Percentiles rank a stretch among this genome's conserved stretches.
These are phyloP conservation scores for Hyparrhenia diplandra DNA, from an alignment of 176 grass and related monocot species.

Conservation along the genomic window DNA sequence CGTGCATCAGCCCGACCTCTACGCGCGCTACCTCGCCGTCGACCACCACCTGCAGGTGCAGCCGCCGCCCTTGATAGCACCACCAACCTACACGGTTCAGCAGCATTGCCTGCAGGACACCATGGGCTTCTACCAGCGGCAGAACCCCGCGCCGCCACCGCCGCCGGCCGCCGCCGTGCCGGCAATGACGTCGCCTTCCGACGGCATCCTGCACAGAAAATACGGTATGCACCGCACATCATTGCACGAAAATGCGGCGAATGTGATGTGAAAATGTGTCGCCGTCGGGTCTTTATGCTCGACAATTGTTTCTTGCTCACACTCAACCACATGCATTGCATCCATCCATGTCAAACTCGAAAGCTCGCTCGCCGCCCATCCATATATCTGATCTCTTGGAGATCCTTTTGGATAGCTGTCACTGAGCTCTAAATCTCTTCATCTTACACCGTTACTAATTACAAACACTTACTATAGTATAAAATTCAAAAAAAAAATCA, in stretches of 20 bases:
- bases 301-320: background rate
- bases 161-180: too few relatives aligned
- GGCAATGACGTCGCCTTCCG: background rate
- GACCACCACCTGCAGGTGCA: conserved; percentile 41
- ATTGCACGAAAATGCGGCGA: background rate
- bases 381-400: background rate
- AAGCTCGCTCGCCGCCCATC: background rate
- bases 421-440: background rate
- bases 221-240: conserved; percentile 13
- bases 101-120: conserved; percentile 41
- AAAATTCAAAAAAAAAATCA: too few relatives aligned
- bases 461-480: too few relatives aligned
- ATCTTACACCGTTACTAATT: too few relatives aligned
- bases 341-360: conserved; percentile 6
- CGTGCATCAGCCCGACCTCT: conserved; percentile 28
- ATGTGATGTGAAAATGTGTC: background rate
- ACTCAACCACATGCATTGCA: conserved; percentile 13
- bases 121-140: conserved; percentile 42
- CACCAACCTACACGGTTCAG: background rate
- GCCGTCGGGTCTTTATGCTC: background rate
- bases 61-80: conserved; percentile 1
- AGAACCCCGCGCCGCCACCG: conserved; percentile 24
- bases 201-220: conserved; percentile 36
- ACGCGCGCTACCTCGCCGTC: conserved; percentile 33
- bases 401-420: conserved; percentile 19